These are phyloP conservation scores for Penicillium verrucosum DNA, from an alignment of 2,329 filamentous ascomycete genomes.

Conservation along the genomic window DNA sequence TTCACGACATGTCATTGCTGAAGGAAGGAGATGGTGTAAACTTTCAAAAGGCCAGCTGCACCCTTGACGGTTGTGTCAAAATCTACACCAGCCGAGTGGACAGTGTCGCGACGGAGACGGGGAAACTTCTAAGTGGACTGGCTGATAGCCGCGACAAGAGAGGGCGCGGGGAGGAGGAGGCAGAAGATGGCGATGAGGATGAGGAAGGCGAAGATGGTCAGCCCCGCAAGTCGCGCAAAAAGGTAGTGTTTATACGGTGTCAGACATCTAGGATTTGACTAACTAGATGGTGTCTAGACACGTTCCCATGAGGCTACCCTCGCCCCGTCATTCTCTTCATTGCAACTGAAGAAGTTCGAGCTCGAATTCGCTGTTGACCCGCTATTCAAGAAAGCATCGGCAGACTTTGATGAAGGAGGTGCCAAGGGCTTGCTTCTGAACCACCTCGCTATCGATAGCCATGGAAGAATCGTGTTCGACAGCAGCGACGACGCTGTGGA, in stretches of 20 bases:
- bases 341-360: constrained; percentile 96
- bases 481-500: constrained; percentile 82
- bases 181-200: constrained; percentile 61
- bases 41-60: constrained; percentile 97
- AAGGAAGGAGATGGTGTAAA: constrained; percentile 97
- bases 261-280: constrained; percentile 1
- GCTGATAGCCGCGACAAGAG: constrained; percentile 74
- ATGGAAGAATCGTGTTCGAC: constrained; percentile 94
- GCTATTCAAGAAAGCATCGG: constrained; percentile 97
- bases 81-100: constrained; percentile 98
- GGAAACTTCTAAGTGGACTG: constrained; percentile 87
- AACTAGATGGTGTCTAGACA: constrained; percentile 42
- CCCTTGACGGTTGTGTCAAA: constrained; percentile 95
- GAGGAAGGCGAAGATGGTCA: constrained; percentile 55
- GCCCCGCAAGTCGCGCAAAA: constrained; percentile 62
- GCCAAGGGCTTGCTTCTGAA: constrained; percentile 94
- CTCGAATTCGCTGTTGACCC: constrained; percentile 95
- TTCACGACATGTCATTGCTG: constrained; percentile 96
- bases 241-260: constrained; percentile 50
- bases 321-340: constrained; percentile 77
- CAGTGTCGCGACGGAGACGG: constrained; percentile 95
- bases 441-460: constrained; percentile 89
- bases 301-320: constrained; percentile 90
- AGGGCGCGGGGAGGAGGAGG: constrained; percentile 59
- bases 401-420: constrained; percentile 96